Evolutionary conservation across 164 flowering plant genomes (phyloP), one percentile per base, ranked within the genome.

Genomic region (Santalum album): DNA sequence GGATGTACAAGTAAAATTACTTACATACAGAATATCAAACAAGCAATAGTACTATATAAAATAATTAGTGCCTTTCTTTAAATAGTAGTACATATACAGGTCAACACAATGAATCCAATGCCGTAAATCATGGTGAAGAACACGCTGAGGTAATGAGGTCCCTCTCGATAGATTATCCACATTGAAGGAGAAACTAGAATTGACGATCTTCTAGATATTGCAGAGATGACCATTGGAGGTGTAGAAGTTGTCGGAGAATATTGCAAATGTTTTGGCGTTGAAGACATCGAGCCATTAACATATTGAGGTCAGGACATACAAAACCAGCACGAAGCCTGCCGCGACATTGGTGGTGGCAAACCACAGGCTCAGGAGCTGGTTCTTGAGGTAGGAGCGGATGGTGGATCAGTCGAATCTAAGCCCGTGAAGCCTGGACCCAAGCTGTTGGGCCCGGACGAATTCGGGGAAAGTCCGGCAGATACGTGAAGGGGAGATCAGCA

Each of bases 291-390:
- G 62, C 90, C 90, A 85, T 36, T 87, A 87, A 22, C 65, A 36
- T 1, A 77, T 14, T 0, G 96, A 92, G 0, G 82, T 78, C 29
- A 83, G 36, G 6, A 87, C 70, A 55, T 85, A 87, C 80, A 80
- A 78, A 60, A 87, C 59, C 1, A 85, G 3, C 14, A 66, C 25
- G 52, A 67, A 87, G 0, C 96, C 96, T 7, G 49, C 83, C 0
- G 90, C 90, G 0, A 87, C 80, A 57, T 87, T 84, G 23, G 87
- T 90, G 0, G 92, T 84, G 63, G 96, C 96, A 32, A 85, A 87
- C 92, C 90, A 87, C 32, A 92, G 96, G 67, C 90, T 83, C 0
- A 88, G 90, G 4, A 85, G 78, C 17, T 92, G 96, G 69, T 84
- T 83, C 12, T 83, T 86, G 10, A 87, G 81, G 68, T 83, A 87